Conservation (phyloP, 2,329 filamentous ascomycete genomes). For the Escovopsis sp. region DNA sequence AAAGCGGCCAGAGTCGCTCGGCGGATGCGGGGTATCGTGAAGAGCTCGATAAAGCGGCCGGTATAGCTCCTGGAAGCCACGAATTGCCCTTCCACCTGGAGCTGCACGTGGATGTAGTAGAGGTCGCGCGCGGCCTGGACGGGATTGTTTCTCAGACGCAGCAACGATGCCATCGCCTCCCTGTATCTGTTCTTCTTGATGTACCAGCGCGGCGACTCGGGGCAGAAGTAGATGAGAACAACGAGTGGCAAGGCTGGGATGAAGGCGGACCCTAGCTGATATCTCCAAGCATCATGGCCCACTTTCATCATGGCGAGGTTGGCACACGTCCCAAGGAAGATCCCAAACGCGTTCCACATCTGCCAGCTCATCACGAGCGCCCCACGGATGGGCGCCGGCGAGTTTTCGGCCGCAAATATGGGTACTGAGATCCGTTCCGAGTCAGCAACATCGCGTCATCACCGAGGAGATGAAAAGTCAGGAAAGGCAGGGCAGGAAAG, state of each 20-base stretch:
- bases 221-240: constrained; percentile 47
- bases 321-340: constrained; percentile 44
- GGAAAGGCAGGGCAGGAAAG: neutral
- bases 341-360: constrained; percentile 49
- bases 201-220: constrained; percentile 49
- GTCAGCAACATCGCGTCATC: too few relatives aligned
- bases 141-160: constrained; percentile 34
- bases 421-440: too few relatives aligned
- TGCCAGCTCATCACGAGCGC: constrained; percentile 75
- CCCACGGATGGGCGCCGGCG: constrained; percentile 53
- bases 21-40: constrained; percentile 53
- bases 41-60: constrained; percentile 47
- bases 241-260: constrained; percentile 41
- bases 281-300: constrained; percentile 35
- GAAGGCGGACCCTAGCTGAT: constrained; percentile 50
- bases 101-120: constrained; percentile 49
- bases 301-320: constrained; percentile 33
- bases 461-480: neutral
- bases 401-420: constrained; percentile 61
- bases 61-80: constrained; percentile 38
- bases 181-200: constrained; percentile 50
- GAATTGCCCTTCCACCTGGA: constrained; percentile 42
- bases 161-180: constrained; percentile 42
- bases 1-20: constrained; percentile 63
- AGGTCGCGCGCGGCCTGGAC: constrained; percentile 46